These are phyloP conservation scores for Cordyceps cateniannulata DNA, from an alignment of 2,329 filamentous ascomycete genomes.

Conservation along the genomic window DNA sequence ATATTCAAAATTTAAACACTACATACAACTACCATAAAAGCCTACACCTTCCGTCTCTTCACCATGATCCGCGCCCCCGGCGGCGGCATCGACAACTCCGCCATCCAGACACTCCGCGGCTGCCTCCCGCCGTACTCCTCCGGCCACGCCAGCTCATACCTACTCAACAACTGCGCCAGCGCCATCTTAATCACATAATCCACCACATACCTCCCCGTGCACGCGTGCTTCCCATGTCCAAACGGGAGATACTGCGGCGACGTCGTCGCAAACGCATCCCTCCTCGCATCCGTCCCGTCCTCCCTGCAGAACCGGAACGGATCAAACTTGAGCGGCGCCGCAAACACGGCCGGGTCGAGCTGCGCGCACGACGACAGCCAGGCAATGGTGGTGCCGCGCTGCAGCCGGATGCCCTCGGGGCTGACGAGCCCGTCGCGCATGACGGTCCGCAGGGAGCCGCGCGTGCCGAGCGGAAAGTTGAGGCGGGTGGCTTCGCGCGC, in stretches of 20 bases:
- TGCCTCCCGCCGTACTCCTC: neutral
- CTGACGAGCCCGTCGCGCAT: conserved; percentile 24
- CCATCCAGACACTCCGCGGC: neutral
- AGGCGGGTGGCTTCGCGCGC: conserved; percentile 37
- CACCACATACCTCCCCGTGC: conserved; percentile 47
- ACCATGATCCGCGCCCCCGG: neutral
- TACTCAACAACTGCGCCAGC: conserved; percentile 38
- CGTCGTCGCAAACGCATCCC: conserved; percentile 37
- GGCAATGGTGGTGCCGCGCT: conserved; percentile 26
- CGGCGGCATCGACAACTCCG: neutral
- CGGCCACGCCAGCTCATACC: conserved; percentile 40
- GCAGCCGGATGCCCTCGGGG: conserved; percentile 25
- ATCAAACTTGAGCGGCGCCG: conserved; percentile 35
- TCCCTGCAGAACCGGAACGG: conserved; percentile 37
- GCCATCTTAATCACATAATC: conserved; percentile 45
- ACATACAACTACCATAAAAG: neutral
- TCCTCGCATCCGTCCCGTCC: neutral
- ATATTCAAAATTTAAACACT: no score
- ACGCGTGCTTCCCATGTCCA: conserved; percentile 46
- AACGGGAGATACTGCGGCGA: conserved; percentile 41
- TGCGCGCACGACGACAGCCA: conserved; percentile 26
- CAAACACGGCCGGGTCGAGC: conserved; percentile 24
- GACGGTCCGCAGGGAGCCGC: conserved; percentile 24
- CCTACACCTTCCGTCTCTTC: neutral
- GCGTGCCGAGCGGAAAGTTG: conserved; percentile 25